These are phyloP conservation scores for Malus hybrid DNA, from an alignment of 331 rosid genomes.

Conservation along the genomic window DNA sequence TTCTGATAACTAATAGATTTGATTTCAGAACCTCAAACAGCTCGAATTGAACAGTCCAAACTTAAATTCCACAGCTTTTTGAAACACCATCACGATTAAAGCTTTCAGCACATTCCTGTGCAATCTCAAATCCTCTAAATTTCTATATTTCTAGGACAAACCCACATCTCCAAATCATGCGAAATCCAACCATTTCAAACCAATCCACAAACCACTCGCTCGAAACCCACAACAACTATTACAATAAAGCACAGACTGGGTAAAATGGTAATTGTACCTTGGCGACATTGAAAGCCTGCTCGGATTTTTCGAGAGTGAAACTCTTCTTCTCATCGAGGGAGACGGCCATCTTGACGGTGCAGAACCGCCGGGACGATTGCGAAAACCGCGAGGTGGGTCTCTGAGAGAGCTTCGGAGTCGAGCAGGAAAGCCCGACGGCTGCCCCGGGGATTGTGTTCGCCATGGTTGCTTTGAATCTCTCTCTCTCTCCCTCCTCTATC, in stretches of 20 bases:
- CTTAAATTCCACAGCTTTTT: background rate
- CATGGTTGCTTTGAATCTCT: conserved; percentile 18
- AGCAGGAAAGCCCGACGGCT: conserved; percentile 36
- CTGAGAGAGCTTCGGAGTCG: conserved; percentile 19
- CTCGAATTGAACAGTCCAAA: background rate
- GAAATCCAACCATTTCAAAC: background rate
- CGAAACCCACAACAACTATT: background rate
- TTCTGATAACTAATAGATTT: background rate
- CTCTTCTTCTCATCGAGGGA: conserved; percentile 59
- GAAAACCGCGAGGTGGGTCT: conserved; percentile 14
- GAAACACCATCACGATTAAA: background rate
- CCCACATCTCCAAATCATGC: background rate
- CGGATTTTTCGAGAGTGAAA: conserved; percentile 66
- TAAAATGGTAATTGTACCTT: conserved; percentile 33
- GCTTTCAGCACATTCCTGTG: background rate
- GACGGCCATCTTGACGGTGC: conserved; percentile 52
- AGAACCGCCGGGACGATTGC: conserved; percentile 19
- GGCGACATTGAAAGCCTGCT: conserved; percentile 84
- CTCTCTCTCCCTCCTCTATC: background rate
- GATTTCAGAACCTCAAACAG: background rate
- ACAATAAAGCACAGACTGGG: background rate
- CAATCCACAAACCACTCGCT: background rate
- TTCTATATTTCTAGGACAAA: background rate
- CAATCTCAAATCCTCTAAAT: background rate
- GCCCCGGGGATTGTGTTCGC: conserved; percentile 34